Evolutionary conservation across 495 filamentous ascomycete genomes (phyloP).

Genomic region (Penicillium turbatum): DNA sequence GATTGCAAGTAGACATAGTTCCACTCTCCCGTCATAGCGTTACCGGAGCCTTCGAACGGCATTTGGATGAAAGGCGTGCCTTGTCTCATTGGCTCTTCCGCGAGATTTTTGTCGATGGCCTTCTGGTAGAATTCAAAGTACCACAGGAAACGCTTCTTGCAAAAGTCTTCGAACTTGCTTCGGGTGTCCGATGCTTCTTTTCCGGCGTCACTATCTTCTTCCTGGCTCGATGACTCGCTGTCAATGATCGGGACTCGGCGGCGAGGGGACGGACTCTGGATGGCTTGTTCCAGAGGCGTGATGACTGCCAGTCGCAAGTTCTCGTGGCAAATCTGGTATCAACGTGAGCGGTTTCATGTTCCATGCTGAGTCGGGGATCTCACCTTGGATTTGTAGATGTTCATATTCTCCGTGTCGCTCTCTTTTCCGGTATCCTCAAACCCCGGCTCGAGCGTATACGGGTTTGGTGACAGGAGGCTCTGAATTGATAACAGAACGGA

Average conservation of each 20-base stretch:
- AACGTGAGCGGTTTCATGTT: neutral
- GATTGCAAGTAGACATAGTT: conserved; percentile 70
- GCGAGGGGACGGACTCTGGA: conserved; percentile 49
- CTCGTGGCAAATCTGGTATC: conserved; percentile 78
- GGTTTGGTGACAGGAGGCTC: conserved; percentile 88
- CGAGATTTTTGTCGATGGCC: conserved; percentile 56
- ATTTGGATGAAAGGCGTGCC: conserved; percentile 64
- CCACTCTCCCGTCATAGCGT: conserved; percentile 85
- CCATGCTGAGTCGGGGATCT: neutral
- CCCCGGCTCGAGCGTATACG: conserved; percentile 94
- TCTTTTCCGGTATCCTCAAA: conserved; percentile 68
- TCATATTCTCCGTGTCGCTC: conserved; percentile 69
- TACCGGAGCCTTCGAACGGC: conserved; percentile 78
- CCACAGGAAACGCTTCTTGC: conserved; percentile 92
- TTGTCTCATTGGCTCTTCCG: conserved; percentile 47
- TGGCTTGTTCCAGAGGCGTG: conserved; percentile 73
- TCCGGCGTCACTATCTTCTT: conserved; percentile 50
- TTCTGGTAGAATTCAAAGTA: conserved; percentile 84
- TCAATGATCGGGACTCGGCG: neutral
- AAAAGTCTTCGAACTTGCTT: conserved; percentile 82
- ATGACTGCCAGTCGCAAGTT: conserved; percentile 83
- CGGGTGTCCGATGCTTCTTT: conserved; percentile 41
- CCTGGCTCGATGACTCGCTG: conserved; percentile 8
- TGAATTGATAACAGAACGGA: conserved; percentile 95
- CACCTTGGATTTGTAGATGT: conserved; percentile 84